Evolutionary conservation across 139 green algal genomes (phyloP).

Genomic region (Chlamydomonas asymmetrica): DNA sequence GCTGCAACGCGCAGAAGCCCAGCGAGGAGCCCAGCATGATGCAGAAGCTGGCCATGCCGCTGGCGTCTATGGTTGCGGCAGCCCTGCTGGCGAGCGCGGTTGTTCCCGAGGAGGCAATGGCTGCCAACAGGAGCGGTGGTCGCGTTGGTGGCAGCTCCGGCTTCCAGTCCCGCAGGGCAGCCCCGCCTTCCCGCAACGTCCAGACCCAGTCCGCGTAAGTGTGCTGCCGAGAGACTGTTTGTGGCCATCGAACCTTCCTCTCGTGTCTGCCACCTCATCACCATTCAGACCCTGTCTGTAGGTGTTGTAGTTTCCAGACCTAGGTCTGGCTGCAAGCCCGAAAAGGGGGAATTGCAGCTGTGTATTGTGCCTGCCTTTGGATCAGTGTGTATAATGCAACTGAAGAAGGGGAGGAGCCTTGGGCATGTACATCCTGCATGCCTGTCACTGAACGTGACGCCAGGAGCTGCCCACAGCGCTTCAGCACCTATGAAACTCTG

Average conservation of each 20-base stretch:
- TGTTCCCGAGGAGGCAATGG: constrained; percentile 35
- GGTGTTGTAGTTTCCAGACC: not conserved
- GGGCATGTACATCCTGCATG: too few species aligned
- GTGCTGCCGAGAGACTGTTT: not conserved
- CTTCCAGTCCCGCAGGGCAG: constrained; percentile 20
- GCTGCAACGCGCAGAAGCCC: constrained; percentile 10
- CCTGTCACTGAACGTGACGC: too few species aligned
- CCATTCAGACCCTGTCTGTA: not conserved
- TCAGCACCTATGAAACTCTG: too few species aligned
- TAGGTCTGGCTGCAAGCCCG: too few species aligned
- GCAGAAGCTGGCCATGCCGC: constrained; percentile 19
- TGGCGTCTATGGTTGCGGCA: constrained; percentile 33
- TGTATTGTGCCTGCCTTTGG: too few species aligned
- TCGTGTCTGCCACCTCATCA: too few species aligned
- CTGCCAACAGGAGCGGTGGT: constrained; percentile 16
- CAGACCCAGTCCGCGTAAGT: constrained; percentile 32
- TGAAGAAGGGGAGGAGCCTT: too few species aligned
- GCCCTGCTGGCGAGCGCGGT: constrained; percentile 31
- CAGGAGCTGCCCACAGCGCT: too few species aligned
- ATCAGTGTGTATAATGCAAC: too few species aligned
- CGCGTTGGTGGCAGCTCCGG: constrained; percentile 34
- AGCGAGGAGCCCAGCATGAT: not conserved
- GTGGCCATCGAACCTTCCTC: too few species aligned
- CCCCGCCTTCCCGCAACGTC: not conserved
- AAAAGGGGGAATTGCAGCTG: too few species aligned